phyloP scores from a whole-genome alignment of 495 filamentous ascomycete genomes.

The Neurospora sp. region DNA sequence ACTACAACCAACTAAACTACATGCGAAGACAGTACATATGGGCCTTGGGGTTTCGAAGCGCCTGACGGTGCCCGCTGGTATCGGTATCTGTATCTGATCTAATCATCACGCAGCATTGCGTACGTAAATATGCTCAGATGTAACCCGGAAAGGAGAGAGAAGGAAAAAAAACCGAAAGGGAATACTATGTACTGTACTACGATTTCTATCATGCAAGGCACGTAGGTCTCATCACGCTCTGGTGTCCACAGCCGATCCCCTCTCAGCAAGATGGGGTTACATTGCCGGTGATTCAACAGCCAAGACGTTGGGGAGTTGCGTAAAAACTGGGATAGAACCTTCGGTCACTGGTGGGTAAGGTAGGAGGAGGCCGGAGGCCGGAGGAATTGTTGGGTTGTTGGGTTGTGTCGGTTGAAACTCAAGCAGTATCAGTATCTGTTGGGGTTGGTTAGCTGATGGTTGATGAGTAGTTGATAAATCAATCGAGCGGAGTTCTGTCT shows the following conservation, averaged over 20 bases:
- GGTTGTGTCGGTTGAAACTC: neutral
- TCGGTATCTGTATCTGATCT: neutral
- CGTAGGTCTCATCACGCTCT: neutral
- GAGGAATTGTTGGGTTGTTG: neutral
- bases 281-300: neutral
- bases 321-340: neutral
- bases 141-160: neutral
- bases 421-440: neutral
- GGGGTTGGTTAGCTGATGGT: neutral
- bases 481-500: neutral
- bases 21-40: neutral
- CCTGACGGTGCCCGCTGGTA: neutral
- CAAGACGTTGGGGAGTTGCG: neutral
- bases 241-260: neutral
- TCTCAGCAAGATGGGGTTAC: neutral
- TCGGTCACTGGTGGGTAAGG: neutral
- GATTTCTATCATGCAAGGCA: neutral
- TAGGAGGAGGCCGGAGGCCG: neutral
- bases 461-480: neutral
- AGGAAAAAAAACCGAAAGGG: neutral
- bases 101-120: neutral
- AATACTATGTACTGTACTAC: neutral
- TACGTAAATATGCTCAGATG: neutral
- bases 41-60: neutral
- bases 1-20: neutral